phyloP scores from a whole-genome alignment of 257 asterid genomes.

The Solanum gracilifrons region DNA sequence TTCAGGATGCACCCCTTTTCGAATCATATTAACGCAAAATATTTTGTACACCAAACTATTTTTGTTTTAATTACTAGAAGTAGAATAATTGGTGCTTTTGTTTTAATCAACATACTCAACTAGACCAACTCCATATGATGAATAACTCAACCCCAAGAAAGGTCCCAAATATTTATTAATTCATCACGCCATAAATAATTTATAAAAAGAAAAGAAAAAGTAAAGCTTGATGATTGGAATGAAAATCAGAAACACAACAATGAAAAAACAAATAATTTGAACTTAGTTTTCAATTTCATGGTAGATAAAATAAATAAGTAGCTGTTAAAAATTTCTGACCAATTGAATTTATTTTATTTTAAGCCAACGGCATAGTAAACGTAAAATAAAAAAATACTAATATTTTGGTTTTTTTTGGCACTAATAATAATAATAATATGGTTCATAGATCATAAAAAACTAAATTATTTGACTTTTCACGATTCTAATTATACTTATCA shows the following conservation, averaged over 20 bases:
- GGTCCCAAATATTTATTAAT: not conserved
- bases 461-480: not conserved
- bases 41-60: not conserved
- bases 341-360: too few relatives aligned
- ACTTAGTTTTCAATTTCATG: not conserved
- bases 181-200: not conserved
- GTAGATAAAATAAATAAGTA: not conserved
- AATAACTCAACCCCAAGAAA: not conserved
- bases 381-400: too few relatives aligned
- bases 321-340: not conserved
- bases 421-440: too few relatives aligned
- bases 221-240: not conserved
- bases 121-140: not conserved
- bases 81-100: not conserved
- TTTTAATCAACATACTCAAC: not conserved
- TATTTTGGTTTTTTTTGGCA: too few relatives aligned
- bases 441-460: not conserved
- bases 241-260: not conserved
- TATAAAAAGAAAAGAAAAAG: not conserved
- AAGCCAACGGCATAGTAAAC: too few relatives aligned
- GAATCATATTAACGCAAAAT: rapidly evolving
- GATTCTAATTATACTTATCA: not conserved
- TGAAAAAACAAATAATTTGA: not conserved
- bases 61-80: not conserved
- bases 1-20: too few relatives aligned